Evolutionary conservation across 2,329 filamentous ascomycete species (phyloP), one percentile per base, ranked within the genome.

Genomic region (Nothopassalora personata): DNA sequence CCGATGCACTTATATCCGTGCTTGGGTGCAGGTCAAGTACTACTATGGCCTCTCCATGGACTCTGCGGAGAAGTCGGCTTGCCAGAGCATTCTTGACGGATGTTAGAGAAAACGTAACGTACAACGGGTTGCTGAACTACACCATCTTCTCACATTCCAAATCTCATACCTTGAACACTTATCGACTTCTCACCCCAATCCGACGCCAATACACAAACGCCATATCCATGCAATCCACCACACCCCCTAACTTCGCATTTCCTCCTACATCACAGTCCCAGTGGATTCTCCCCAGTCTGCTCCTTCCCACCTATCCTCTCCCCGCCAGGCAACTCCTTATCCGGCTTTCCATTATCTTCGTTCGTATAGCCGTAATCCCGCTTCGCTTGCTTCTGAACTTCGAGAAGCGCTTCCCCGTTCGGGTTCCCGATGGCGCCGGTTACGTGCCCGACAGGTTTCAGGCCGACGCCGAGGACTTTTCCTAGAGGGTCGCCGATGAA

Each of bases 11-110:
- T 94, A 95, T 70, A 87, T 89, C 13, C 81, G 83, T 71, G 84
- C 86, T 70, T 95, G 87, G 86, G 81, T 93, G 45, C 81, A 84
- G 69, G 89, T 95, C 66, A 95, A 94, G 83, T 83, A 80, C 67
- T 83, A 85, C 67, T 94, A 88, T 72, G 72, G 71, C 0, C 74
- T 95, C 65, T 87, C 82, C 15, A 77, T 94, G 61, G 93, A 87
- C 1, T 79, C 78, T 50, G 84, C 83, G 0, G 90, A 95, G 81
- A 91, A 90, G 80, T 43, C 49, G 28, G 54, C 58, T 10, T 58
- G 58, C 10, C 59, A 54, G 45, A 60, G 54, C 46, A 75, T 90
- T 86, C 71, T 91, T 69, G 76, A 77, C 63, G 85, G 83, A 11
- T 90, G 88, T 74, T 88, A 70, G 64, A 54, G 46, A 28, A 31